These are phyloP conservation scores for Neofusicoccum sp. DNA, from an alignment of 2,329 filamentous ascomycete genomes.

Conservation along the genomic window DNA sequence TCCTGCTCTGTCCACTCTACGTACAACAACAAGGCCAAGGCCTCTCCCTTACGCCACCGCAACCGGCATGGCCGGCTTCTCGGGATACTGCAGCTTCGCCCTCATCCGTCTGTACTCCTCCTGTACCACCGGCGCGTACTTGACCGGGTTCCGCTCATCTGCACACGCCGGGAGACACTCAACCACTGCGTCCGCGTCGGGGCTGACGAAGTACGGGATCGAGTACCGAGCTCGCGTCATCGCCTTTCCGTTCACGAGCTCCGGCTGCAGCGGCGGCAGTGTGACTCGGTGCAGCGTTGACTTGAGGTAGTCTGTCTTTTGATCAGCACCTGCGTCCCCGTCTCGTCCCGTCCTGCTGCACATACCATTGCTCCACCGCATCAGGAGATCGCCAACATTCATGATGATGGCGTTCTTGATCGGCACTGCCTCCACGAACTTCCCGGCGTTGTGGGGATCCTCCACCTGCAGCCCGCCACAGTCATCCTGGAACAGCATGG, in stretches of 20 bases:
- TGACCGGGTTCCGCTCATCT: slow-evolving; percentile 9
- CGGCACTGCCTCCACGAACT: slow-evolving; percentile 7
- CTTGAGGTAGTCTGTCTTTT: slow-evolving; percentile 9
- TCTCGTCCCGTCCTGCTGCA: neutral
- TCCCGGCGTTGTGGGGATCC: slow-evolving; percentile 11
- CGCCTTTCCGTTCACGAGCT: slow-evolving; percentile 34
- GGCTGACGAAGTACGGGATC: slow-evolving; percentile 62
- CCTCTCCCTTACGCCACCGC: neutral
- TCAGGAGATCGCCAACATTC: slow-evolving; percentile 19
- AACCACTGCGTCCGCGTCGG: slow-evolving; percentile 54
- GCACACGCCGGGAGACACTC: slow-evolving; percentile 33
- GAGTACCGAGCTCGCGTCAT: slow-evolving; percentile 59
- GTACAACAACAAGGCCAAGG: neutral
- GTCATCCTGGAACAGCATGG: slow-evolving; percentile 53
- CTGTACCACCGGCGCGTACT: slow-evolving; percentile 19
- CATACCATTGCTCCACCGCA: slow-evolving; percentile 21
- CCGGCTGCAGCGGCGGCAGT: neutral
- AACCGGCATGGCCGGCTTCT: neutral
- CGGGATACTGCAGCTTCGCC: slow-evolving; percentile 20
- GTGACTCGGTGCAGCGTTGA: slow-evolving; percentile 20
- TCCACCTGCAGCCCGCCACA: slow-evolving; percentile 57
- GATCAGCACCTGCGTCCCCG: neutral
- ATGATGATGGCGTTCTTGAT: slow-evolving; percentile 20
- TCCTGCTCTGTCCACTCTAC: neutral
- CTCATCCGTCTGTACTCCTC: slow-evolving; percentile 20